Conservation (phyloP, 2,329 filamentous ascomycete genomes). For the Trichoderma lentiforme region DNA sequence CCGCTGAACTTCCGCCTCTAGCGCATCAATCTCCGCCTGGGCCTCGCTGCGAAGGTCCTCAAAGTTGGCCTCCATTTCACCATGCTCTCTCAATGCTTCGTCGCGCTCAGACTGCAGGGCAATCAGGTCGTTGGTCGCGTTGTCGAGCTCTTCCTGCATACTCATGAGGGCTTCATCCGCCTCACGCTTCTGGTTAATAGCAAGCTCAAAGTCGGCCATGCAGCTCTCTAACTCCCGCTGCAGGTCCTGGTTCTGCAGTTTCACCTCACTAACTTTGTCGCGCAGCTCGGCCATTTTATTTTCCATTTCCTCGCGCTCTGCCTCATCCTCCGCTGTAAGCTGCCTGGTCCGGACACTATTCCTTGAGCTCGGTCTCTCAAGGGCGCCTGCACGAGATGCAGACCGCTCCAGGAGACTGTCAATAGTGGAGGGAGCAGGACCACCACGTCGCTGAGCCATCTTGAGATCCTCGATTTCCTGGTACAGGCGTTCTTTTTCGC, state of each 20-base stretch:
- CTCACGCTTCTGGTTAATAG: constrained; percentile 61
- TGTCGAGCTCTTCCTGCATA: constrained; percentile 78
- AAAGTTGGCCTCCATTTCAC: constrained; percentile 58
- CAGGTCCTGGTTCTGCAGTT: constrained; percentile 85
- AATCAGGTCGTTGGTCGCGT: constrained; percentile 74
- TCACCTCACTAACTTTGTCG: constrained; percentile 81
- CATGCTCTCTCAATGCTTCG: constrained; percentile 69
- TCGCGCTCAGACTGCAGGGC: constrained; percentile 80
- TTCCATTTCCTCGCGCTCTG: constrained; percentile 82
- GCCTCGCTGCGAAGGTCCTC: constrained; percentile 60
- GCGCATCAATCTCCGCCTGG: constrained; percentile 61
- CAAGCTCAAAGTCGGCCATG: constrained; percentile 73
- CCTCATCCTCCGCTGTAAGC: constrained; percentile 63
- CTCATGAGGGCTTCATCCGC: constrained; percentile 56
- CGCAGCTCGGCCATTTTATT: constrained; percentile 77
- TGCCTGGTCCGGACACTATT: constrained; percentile 65
- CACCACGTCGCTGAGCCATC: constrained; percentile 73
- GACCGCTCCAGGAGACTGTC: constrained; percentile 95
- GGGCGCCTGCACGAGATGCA: constrained; percentile 71
- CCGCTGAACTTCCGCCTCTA: constrained; percentile 68
- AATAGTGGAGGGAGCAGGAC: constrained; percentile 60
- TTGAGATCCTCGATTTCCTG: constrained; percentile 98
- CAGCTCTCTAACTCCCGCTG: constrained; percentile 78
- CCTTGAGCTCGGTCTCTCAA: constrained; percentile 70
- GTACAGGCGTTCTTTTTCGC: constrained; percentile 90